Conservation (phyloP, 768 basidiomycete species). For the Mrakia frigida region DNA sequence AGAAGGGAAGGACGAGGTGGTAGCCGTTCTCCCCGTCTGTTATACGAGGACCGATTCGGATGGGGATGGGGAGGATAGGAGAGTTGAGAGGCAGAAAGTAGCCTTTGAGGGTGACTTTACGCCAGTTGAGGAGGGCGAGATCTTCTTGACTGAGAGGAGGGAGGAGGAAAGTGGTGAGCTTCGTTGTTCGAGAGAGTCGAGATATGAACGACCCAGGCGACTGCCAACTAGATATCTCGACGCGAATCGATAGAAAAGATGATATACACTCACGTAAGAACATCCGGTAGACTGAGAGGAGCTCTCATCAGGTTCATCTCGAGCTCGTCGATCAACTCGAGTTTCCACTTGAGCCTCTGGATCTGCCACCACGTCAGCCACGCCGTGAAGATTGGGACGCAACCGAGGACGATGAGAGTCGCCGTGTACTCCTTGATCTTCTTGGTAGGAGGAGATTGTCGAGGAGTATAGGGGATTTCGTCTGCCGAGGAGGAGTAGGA, state of each 20-base stretch:
- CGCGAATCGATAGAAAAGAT: neutral
- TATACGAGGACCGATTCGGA: conserved; percentile 80
- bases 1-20: conserved; percentile 78
- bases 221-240: no score
- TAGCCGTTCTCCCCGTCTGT: conserved; percentile 82
- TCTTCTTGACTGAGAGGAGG: conserved; percentile 3
- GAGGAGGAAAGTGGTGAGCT: neutral
- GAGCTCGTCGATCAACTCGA: conserved; percentile 84
- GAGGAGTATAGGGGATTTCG: conserved; percentile 11
- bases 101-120: conserved; percentile 74
- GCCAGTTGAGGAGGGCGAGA: conserved; percentile 51
- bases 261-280: conserved; percentile 65
- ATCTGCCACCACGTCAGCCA: conserved; percentile 92
- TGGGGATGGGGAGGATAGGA: conserved; percentile 52
- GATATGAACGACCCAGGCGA: no score
- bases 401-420: conserved; percentile 54
- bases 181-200: neutral
- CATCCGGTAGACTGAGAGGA: conserved; percentile 70
- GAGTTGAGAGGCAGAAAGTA: conserved; percentile 55
- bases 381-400: conserved; percentile 86
- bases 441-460: conserved; percentile 23
- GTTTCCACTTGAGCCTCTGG: conserved; percentile 88
- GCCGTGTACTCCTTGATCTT: conserved; percentile 12
- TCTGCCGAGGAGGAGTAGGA: neutral
- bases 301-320: conserved; percentile 78